Evolutionary conservation across 441 rosid genomes (phyloP).

Genomic region (Mallotus japonicus): DNA sequence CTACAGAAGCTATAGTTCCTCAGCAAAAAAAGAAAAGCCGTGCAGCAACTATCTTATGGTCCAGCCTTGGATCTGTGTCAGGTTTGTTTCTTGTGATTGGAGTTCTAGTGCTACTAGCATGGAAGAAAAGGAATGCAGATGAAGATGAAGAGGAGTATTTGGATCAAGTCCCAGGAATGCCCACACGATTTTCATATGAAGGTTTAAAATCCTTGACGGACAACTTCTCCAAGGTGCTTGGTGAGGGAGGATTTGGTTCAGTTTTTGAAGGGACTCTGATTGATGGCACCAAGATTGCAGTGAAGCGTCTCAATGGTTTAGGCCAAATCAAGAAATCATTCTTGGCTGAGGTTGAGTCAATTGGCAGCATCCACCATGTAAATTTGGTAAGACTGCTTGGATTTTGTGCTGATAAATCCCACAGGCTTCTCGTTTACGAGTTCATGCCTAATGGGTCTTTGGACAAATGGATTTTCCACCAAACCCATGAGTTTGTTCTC

Average conservation of each 20-base stretch:
- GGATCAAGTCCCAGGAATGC: slow-evolving; percentile 21
- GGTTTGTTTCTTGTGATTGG: neutral
- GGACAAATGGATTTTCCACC: slow-evolving; percentile 23
- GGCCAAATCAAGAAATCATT: slow-evolving; percentile 18
- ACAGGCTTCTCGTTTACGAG: slow-evolving; percentile 21
- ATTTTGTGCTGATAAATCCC: slow-evolving; percentile 22
- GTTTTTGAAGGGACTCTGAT: slow-evolving; percentile 15
- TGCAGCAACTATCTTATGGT: neutral
- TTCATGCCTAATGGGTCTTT: slow-evolving; percentile 20
- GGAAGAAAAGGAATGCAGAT: slow-evolving; percentile 2
- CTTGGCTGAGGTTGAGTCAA: slow-evolving; percentile 22
- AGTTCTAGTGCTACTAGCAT: neutral
- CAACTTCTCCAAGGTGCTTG: slow-evolving; percentile 17
- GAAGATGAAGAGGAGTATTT: slow-evolving; percentile 6
- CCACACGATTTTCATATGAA: slow-evolving; percentile 6
- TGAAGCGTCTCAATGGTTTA: slow-evolving; percentile 17
- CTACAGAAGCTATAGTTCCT: neutral
- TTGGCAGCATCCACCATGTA: slow-evolving; percentile 26
- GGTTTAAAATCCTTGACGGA: neutral
- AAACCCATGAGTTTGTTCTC: neutral
- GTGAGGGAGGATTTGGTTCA: slow-evolving; percentile 21
- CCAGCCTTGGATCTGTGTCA: slow-evolving; percentile 1
- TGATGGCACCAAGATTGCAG: slow-evolving; percentile 23
- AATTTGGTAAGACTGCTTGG: slow-evolving; percentile 26
- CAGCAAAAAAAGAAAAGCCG: neutral